Conservation (phyloP, 306 rosid species). For the Leucaena leucocephala region DNA sequence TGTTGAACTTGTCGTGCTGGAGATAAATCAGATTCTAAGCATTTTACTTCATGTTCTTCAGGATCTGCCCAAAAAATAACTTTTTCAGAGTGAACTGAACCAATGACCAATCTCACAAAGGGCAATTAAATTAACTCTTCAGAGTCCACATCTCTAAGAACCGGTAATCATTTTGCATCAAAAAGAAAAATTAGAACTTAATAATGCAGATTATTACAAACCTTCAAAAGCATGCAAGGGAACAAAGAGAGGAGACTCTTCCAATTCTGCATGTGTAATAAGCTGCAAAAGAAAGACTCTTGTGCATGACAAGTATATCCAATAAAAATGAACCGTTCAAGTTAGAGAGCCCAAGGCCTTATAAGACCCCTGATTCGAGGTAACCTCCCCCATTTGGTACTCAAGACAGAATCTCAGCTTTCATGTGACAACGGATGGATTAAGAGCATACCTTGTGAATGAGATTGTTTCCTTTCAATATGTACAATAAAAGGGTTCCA, state of each 20-base stretch:
- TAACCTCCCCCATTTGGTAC: too few relatives aligned
- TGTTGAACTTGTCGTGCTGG: slow-evolving; percentile 64
- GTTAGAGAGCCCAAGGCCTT: too few relatives aligned
- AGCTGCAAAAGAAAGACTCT: slow-evolving; percentile 56
- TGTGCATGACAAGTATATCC: not conserved
- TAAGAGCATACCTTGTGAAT: slow-evolving; percentile 65
- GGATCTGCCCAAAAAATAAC: slow-evolving; percentile 41
- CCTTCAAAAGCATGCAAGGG: slow-evolving; percentile 81
- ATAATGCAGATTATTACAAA: slow-evolving; percentile 36
- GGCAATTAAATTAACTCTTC: slow-evolving; percentile 4
- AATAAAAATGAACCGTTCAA: too few relatives aligned
- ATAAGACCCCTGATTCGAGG: too few relatives aligned
- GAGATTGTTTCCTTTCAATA: slow-evolving; percentile 72
- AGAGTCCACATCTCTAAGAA: not conserved
- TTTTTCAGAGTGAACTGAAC: not conserved
- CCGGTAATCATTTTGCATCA: not conserved
- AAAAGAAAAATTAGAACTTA: not conserved
- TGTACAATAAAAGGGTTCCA: slow-evolving; percentile 63
- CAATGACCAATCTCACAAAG: not conserved
- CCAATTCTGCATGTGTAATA: slow-evolving; percentile 66
- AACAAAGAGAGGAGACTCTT: slow-evolving; percentile 69
- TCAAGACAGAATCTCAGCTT: not conserved
- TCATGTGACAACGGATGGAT: not conserved
- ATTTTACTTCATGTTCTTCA: slow-evolving; percentile 60
- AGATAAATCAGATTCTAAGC: slow-evolving; percentile 53